Conservation (phyloP, 352 stramenopile species). For the Phytophthora syringae region DNA sequence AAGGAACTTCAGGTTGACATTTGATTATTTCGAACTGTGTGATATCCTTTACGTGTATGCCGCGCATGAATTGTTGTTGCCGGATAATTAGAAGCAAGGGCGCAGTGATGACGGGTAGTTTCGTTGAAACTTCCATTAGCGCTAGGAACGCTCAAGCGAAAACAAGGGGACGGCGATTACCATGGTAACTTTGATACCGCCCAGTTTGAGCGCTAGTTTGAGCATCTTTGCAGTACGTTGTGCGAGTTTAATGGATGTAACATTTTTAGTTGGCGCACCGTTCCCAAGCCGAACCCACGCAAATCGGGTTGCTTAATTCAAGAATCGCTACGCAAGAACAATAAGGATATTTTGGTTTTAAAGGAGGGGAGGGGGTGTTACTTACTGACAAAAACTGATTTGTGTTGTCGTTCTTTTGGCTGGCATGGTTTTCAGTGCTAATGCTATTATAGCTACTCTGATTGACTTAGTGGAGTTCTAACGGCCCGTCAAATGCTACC, state of each 20-base stretch:
- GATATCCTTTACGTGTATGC: background rate
- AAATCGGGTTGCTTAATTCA: background rate
- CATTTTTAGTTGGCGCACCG: background rate
- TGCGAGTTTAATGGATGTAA: background rate
- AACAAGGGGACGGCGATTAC: conserved; percentile 1
- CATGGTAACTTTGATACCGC: conserved; percentile 6
- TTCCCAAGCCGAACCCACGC: background rate
- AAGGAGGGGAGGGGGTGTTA: too few relatives aligned
- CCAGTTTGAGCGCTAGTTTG: conserved; percentile 4
- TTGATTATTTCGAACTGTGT: background rate
- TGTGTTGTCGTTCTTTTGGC: too few relatives aligned
- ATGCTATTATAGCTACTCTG: too few relatives aligned
- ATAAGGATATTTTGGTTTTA: too few relatives aligned
- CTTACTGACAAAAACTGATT: too few relatives aligned
- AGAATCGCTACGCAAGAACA: background rate
- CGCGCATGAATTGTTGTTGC: conserved; percentile 9
- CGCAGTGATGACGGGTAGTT: background rate
- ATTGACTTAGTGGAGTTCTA: too few relatives aligned
- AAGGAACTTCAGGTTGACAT: background rate
- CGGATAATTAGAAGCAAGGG: background rate
- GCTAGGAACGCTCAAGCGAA: conserved; percentile 4
- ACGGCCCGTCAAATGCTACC: conserved; percentile 1
- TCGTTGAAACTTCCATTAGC: conserved; percentile 2
- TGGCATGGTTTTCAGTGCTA: too few relatives aligned
- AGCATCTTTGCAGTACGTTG: background rate